Percentiles rank a stretch among this genome's conserved stretches.
These are phyloP conservation scores for Dactylella cylindrospora DNA, from an alignment of 2,329 filamentous ascomycete species.

Conservation along the genomic window DNA sequence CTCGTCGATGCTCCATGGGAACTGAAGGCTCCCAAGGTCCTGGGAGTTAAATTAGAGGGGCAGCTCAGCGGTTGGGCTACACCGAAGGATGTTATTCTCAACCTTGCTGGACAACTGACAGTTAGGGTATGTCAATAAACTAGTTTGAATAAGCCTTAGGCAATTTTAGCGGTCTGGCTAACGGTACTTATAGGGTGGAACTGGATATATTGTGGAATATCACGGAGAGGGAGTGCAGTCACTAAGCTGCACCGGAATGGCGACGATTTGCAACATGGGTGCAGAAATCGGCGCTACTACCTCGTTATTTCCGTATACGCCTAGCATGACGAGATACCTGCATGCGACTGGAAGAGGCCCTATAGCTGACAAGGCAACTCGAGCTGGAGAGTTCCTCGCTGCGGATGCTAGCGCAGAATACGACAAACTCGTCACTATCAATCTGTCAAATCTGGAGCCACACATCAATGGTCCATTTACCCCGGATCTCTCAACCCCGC, in stretches of 20 bases:
- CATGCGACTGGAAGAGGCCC: slow-evolving; percentile 74
- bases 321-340: slow-evolving; percentile 81
- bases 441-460: slow-evolving; percentile 86
- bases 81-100: slow-evolving; percentile 92
- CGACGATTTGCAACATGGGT: slow-evolving; percentile 87
- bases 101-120: slow-evolving; percentile 83
- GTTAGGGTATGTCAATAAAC: slow-evolving; percentile 61
- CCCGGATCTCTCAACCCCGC: slow-evolving; percentile 86
- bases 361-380: slow-evolving; percentile 68
- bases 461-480: slow-evolving; percentile 98
- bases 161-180: slow-evolving; percentile 5
- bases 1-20: slow-evolving; percentile 97
- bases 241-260: slow-evolving; percentile 89
- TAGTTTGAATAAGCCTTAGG: slow-evolving; percentile 45
- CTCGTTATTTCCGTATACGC: slow-evolving; percentile 89
- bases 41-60: slow-evolving; percentile 82
- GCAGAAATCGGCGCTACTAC: slow-evolving; percentile 91
- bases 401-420: slow-evolving; percentile 83
- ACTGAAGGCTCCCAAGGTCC: slow-evolving; percentile 84
- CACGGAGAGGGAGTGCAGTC: slow-evolving; percentile 86
- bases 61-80: slow-evolving; percentile 85
- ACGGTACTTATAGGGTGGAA: slow-evolving; percentile 65
- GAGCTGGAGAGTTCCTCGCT: slow-evolving; percentile 64
- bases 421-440: slow-evolving; percentile 85
- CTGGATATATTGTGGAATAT: slow-evolving; percentile 92